Base-by-base conservation (phyloP, 352 stramenopile genomes). In the Phytopythium boreale region DNA sequence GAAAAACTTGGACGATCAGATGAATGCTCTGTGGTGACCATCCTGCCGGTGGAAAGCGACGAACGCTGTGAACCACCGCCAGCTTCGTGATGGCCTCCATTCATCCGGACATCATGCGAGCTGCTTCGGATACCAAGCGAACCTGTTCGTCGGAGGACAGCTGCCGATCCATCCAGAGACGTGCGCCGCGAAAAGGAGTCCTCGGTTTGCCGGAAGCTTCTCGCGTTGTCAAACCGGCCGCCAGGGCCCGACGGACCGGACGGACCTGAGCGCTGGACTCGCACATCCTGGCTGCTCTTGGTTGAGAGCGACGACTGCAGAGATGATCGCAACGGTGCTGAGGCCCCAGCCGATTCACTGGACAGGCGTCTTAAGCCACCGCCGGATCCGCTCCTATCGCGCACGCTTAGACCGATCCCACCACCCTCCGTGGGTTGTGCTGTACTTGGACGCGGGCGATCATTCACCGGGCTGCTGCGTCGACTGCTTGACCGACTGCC, bases 231-330 rank as follows among this genome's bases (percentile, higher is more conserved):
- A 20, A 36, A 50, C 15, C 55, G 55, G 24, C 22, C 26, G 24
- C 22, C 26, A 11, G 50, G 26, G 17, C 26, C 20, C 17, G 50
- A 58, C 12, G 55, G 59, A 1, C 62, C 55, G 50, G 29, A 34
- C 29, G 29, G 29, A 34, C 29, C 29, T 34, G 62, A 37, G 47
- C 82, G 83, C 26, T 69, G 66, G 44, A 79, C 65, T 12, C 77
- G 77, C 7, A 81, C 72, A 62, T 92, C 82, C 55, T 87, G 77
- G 3, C 72, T 71, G 36, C 80, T 89, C 34, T 76, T 82, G 7
- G 59, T 72, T 51, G 59, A 49, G 26, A 77, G 10, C 0, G 75
- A 78, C 26, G 61, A 6, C 22, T 52, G 46, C n/a, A 47, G 12
- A n/a, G 41, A 47, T 8, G 41, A 61, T 5, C 47, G 20, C 17